Conservation (phyloP, 1,284 basidiomycete genomes). For the Pseudozyma tsukubaensis region DNA sequence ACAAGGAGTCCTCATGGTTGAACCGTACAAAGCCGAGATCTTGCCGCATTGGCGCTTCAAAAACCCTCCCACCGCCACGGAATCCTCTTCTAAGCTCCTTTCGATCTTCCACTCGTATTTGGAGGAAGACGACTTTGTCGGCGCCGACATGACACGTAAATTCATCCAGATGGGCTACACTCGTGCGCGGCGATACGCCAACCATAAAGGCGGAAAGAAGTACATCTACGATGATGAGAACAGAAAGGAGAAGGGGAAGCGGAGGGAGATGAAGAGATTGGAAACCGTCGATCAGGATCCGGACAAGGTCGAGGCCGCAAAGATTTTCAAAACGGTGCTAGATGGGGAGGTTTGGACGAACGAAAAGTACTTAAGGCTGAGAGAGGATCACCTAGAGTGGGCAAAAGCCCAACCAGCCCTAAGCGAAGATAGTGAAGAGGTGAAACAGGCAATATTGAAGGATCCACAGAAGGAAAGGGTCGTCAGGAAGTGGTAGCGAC, state of each 20-base stretch:
- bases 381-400: slow-evolving; percentile 31
- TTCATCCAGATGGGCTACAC: slow-evolving; percentile 54
- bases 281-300: slow-evolving; percentile 28
- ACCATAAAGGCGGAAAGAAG: slow-evolving; percentile 46
- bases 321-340: slow-evolving; percentile 30
- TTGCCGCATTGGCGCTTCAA: slow-evolving; percentile 47
- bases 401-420: neutral
- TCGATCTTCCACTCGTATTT: slow-evolving; percentile 27
- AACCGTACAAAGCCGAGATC: slow-evolving; percentile 51
- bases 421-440: slow-evolving; percentile 12
- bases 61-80: slow-evolving; percentile 18
- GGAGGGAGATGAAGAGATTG: slow-evolving; percentile 18
- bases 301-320: slow-evolving; percentile 43
- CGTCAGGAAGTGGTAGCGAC: slow-evolving; percentile 15
- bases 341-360: slow-evolving; percentile 38
- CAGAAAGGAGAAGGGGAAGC: neutral
- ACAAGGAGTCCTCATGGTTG: slow-evolving; percentile 47
- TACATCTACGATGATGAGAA: slow-evolving; percentile 15
- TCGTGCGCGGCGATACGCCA: slow-evolving; percentile 44
- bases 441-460: slow-evolving; percentile 14
- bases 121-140: slow-evolving; percentile 40
- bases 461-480: slow-evolving; percentile 11
- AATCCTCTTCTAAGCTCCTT: slow-evolving; percentile 22
- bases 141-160: slow-evolving; percentile 39
- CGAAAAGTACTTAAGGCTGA: slow-evolving; percentile 16